Evolutionary conservation across 1,139 yeast species (phyloP), one percentile per base, ranked within the genome.

Genomic region (Geotrichum bryndzae): DNA sequence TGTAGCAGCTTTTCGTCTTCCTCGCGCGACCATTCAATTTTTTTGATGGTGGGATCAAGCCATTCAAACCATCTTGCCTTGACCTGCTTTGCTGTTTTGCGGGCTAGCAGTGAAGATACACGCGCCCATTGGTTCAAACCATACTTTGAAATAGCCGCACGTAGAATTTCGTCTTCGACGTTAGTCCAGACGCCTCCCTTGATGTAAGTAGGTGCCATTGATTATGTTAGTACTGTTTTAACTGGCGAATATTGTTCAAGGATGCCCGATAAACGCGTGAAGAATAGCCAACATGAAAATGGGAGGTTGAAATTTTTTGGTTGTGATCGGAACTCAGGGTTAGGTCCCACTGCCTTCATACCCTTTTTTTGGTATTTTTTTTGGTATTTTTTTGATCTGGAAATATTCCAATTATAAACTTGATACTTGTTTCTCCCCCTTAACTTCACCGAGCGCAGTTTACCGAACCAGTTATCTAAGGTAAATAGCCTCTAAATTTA

Each of bases 111-210:
- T 0, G 97, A 90, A 2, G 97, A 89, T 3, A 94, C 95, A 59
- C 97, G 83, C 7, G 94, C 84, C 99, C 99, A 94, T 71, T 94
- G 97, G 67, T 89, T 91, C 27, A 91, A 78, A 0, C 99, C 99
- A 73, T 94, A 94, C 72, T 94, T 94, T 56, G 95, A 84, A 1
- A 94, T 88, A 0, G 97, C 97, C 0, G 97, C 96, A 68, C 87
- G 86, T 58, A 94, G 78, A 56, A 92, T 88, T 72, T 90, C 94
- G 74, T 92, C 98, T 70, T 92, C 98, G 8, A 88, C 85, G 70
- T 89, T 87, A 2, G 96, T 86, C 98, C 98, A 92, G 1, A 84
- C 86, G 51, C 96, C 96, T 53, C 96, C 96, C 71, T 87, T 88
- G 58, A 88, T 88, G 71, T 88, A 88, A 1, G 86, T 78, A 1